phyloP scores from a whole-genome alignment of 148 eudicot genomes.

The Rhododendron williamsianum region DNA sequence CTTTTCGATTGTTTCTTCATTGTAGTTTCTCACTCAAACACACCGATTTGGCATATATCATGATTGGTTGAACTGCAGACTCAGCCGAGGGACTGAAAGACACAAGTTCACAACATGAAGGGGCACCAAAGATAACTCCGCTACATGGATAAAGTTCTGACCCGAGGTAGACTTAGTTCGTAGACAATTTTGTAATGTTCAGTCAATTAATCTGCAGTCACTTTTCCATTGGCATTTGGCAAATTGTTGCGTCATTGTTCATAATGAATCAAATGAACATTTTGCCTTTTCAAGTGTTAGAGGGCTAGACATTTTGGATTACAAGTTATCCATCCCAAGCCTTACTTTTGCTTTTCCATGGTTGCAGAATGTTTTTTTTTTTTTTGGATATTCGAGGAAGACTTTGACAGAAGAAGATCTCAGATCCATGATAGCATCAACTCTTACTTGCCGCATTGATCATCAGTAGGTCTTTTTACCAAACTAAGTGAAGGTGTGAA shows the following conservation, averaged over 20 bases:
- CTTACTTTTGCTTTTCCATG: constrained; percentile 8
- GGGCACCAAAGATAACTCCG: background rate
- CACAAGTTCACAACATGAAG: background rate
- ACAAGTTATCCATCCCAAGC: background rate
- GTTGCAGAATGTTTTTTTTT: constrained; percentile 29
- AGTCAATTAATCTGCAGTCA: background rate
- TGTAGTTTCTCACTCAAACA: background rate
- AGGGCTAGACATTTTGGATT: background rate
- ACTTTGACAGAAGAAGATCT: constrained; percentile 30
- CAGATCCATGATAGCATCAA: constrained; percentile 27
- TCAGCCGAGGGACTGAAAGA: background rate
- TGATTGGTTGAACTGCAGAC: background rate
- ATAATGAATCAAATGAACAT: background rate
- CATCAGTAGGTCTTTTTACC: constrained; percentile 22
- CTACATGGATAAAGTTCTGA: constrained; percentile 10
- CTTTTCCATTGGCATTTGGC: no score
- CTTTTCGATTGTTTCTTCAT: background rate
- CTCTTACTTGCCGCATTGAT: constrained; percentile 33
- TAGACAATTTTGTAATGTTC: background rate
- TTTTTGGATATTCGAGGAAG: constrained; percentile 27
- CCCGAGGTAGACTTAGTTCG: constrained; percentile 19
- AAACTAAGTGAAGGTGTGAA: background rate
- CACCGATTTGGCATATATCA: background rate
- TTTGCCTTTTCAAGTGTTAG: background rate
- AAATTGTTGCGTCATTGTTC: background rate